phyloP scores from a whole-genome alignment of 73 alveolate species.

The Stentor coeruleus region DNA sequence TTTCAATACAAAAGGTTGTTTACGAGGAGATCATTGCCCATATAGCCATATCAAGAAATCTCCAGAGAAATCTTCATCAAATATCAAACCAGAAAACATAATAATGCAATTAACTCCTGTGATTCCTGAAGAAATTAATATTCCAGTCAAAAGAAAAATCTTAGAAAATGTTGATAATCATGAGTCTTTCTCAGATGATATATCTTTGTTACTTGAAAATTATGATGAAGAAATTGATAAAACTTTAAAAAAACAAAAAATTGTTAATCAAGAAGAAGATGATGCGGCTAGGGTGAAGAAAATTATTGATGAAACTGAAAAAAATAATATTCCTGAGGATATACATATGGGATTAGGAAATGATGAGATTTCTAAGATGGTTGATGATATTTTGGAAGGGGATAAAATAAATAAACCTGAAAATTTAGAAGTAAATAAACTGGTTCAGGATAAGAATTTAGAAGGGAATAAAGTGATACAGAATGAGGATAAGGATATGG shows the following conservation, averaged over 20 bases:
- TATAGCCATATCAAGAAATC: not conserved
- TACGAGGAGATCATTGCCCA: slow-evolving; percentile 19
- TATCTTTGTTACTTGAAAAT: not conserved
- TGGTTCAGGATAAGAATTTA: no score
- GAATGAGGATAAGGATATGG: not conserved
- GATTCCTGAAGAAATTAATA: not conserved
- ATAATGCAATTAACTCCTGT: not conserved
- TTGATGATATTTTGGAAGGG: not conserved
- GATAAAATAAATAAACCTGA: not conserved
- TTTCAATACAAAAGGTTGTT: slow-evolving; percentile 11
- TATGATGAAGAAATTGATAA: not conserved
- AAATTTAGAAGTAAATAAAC: not conserved
- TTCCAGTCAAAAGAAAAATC: not conserved
- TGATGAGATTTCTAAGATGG: not conserved
- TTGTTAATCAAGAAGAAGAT: not conserved
- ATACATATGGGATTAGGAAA: not conserved
- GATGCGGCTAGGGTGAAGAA: not conserved
- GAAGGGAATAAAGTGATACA: no score
- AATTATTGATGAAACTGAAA: not conserved
- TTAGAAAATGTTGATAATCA: not conserved
- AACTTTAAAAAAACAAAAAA: not conserved
- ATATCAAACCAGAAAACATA: no score
- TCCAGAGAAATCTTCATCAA: not conserved
- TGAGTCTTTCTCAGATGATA: not conserved
- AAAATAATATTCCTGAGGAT: no score